Evolutionary conservation across 2,329 filamentous ascomycete genomes (phyloP), one percentile per base, ranked within the genome.

Genomic region (Botrytis fragariae): DNA sequence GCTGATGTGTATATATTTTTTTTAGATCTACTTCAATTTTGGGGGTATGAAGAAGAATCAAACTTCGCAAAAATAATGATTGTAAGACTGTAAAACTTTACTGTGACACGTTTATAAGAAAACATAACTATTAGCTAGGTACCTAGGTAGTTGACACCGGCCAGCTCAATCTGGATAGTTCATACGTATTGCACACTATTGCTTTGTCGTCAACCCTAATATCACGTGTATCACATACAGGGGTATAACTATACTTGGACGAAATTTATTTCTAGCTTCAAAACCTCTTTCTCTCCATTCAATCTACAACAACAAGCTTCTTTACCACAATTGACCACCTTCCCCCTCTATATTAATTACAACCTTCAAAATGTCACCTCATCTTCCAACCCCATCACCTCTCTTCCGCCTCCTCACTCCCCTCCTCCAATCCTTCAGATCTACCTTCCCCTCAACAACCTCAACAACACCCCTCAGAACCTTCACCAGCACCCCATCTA

Each of bases 371-470:
- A 79, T 78, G 77, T 64, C 76, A 60, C 70, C 73, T 35, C 48
- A 69, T 35, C 18, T 68, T n/a, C 59, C 72, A 57, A 75, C 73
- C 74, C 76, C 75, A 25, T 72, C 75, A 78, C 74, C 39, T 62
- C 72, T 79, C 32, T 76, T 76, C 59, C 70, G 72, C 18, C 74
- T 80, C 74, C 78, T 80, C 70, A 77, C 76, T 12, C 75, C 78
- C 39, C 74, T 80, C 74, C 73, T 79, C 59, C 75, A 74, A 39
- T 72, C 74, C 60, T 74, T 77, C 68, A 76, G 75, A 72, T 72
- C 71, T 37, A 71, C 72, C 45, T 65, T 73, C n/a, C 59, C 42
- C 39, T 62, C 72, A 42, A 20, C 35, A 48, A 59, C 18, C 63
- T 70, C 65, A 65, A 62, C 54, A 74, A 44, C 29, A 70, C 51